These are phyloP conservation scores for Botrytis byssoidea DNA, from an alignment of 2,329 filamentous ascomycete genomes.

Conservation along the genomic window DNA sequence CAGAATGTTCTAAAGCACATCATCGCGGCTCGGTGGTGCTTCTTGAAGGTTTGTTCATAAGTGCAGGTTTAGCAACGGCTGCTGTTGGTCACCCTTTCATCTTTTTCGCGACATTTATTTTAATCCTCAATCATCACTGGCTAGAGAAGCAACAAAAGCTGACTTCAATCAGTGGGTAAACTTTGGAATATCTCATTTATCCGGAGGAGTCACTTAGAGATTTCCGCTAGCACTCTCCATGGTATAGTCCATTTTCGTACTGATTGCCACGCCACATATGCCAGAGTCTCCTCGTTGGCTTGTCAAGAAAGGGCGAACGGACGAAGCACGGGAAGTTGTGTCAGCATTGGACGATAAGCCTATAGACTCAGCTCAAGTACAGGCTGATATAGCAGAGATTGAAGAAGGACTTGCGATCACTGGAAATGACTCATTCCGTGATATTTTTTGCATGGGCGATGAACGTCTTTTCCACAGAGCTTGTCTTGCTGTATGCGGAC, in stretches of 20 bases:
- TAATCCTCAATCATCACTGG: background rate
- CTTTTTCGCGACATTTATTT: background rate
- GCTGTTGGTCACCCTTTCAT: slow-evolving; percentile 15
- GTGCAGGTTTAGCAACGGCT: slow-evolving; percentile 42
- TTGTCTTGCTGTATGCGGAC: slow-evolving; percentile 49
- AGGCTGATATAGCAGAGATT: slow-evolving; percentile 51
- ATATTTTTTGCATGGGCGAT: slow-evolving; percentile 51
- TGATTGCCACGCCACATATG: slow-evolving; percentile 51
- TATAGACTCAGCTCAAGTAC: slow-evolving; percentile 52
- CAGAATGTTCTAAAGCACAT: slow-evolving; percentile 56
- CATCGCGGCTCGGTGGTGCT: slow-evolving; percentile 59
- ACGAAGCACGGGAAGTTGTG: slow-evolving; percentile 47
- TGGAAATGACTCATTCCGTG: slow-evolving; percentile 38
- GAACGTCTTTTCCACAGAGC: slow-evolving; percentile 55
- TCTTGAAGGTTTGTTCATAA: slow-evolving; percentile 59
- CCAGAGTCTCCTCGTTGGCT: slow-evolving; percentile 54
- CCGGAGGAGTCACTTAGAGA: slow-evolving; percentile 53
- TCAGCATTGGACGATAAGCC: slow-evolving; percentile 43
- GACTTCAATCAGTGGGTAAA: slow-evolving; percentile 54
- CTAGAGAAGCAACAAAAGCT: slow-evolving; percentile 8
- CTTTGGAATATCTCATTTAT: slow-evolving; percentile 53
- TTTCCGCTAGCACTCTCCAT: slow-evolving; percentile 61
- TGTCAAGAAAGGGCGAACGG: slow-evolving; percentile 45
- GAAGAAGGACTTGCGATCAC: slow-evolving; percentile 66
- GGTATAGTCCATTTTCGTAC: slow-evolving; percentile 57